Base-by-base conservation (phyloP, 345 rosid species). In the Melaleuca alternifolia region DNA sequence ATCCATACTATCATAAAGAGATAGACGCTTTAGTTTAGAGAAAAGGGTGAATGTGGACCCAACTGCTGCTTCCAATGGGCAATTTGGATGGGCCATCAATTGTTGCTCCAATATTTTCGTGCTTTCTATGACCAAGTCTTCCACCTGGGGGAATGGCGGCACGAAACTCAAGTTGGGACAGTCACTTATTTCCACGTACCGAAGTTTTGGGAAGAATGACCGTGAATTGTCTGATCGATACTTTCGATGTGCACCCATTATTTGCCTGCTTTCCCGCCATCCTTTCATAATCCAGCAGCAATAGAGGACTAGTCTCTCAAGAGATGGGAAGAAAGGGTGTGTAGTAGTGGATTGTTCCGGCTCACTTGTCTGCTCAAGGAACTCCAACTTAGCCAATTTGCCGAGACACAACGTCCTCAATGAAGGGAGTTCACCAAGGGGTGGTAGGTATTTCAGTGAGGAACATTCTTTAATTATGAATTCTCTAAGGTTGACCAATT, bases 171-270 rank as follows among this genome's bases (percentile, higher is more conserved):
- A 13, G 10, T 12, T 2, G 20, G 20, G 37, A 28, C 37, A 61
- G 1, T 0, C 0, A 0, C 0, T 0, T 61, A 61, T 61, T 6
- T 12, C 0, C 20, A 61, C 20, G 1, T 0, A 11, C 5, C 9
- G 5, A 61, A 61, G 41, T 28, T 61, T 61, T 61, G 37, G 75
- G 41, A 61, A 61, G 8, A 18, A 61, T 61, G 75, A 28, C 10
- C 0, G 0, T 61, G 75, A 28, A 4, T 28, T 13, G 41, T 61
- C 1, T 26, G 3, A 26, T 0, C 1, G 15, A 26, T 26, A 15
- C 30, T 57, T 0, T 57, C 26, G 14, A 24, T 11, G 14, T 57
- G 62, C 62, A 24, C 30, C 15, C 13, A 57, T 57, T 57, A 1
- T 14, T 24, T 2, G 62, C 62, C 5, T 10, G 12, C 71, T 6